These are phyloP conservation scores for Beauveria varroae DNA, from an alignment of 2,329 filamentous ascomycete genomes.

Conservation along the genomic window DNA sequence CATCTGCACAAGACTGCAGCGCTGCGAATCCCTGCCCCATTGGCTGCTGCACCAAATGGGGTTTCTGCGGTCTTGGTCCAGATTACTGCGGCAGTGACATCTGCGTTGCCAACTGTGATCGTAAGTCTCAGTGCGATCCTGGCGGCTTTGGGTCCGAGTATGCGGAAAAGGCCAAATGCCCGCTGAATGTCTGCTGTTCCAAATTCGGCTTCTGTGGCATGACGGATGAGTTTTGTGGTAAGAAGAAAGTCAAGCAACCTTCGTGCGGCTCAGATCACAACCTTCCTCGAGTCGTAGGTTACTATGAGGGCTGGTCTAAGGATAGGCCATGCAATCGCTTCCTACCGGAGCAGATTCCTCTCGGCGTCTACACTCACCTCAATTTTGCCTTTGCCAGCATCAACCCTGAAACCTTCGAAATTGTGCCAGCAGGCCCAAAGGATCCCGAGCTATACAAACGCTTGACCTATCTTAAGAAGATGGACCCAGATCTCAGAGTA, in stretches of 20 bases:
- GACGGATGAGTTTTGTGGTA: constrained; percentile 21
- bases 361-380: constrained; percentile 23
- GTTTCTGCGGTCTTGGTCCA: constrained; percentile 18
- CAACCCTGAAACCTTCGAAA: constrained; percentile 21
- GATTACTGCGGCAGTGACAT: constrained; percentile 1
- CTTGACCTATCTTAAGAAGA: constrained; percentile 19
- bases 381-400: constrained; percentile 28
- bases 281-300: constrained; percentile 16
- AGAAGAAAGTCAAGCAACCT: constrained; percentile 6
- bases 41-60: constrained; percentile 14
- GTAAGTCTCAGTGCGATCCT: constrained; percentile 23
- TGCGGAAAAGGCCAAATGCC: constrained; percentile 17
- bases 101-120: constrained; percentile 18
- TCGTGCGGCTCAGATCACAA: neutral
- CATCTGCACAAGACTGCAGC: no score
- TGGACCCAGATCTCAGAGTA: constrained; percentile 23
- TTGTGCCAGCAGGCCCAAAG: constrained; percentile 9
- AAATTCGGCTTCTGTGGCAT: constrained; percentile 27
- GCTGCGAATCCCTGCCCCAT: constrained; percentile 9
- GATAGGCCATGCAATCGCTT: constrained; percentile 17
- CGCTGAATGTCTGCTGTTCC: constrained; percentile 30
- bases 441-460: neutral
- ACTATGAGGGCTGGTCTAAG: constrained; percentile 22
- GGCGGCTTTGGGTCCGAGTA: constrained; percentile 20
- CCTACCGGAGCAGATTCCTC: constrained; percentile 18